These are phyloP conservation scores for Penicillium sp. DNA, from an alignment of 2,329 filamentous ascomycete species.

Conservation along the genomic window DNA sequence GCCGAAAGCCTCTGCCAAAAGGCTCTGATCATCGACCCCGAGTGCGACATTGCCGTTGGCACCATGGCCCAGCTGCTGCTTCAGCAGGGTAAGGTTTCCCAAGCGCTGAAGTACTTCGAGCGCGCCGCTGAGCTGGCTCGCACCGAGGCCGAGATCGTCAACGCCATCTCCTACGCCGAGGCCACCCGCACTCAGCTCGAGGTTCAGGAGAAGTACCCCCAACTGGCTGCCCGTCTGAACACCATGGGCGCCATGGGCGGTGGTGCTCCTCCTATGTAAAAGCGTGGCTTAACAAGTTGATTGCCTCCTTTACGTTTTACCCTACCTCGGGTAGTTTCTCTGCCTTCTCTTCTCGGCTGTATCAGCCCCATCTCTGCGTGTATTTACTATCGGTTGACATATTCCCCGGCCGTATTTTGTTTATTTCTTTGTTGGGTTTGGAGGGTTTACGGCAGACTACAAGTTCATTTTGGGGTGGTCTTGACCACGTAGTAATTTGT, in stretches of 20 bases:
- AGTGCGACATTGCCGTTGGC: conserved; percentile 97
- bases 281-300: conserved; percentile 5
- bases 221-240: conserved; percentile 72
- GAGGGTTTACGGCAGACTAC: background rate
- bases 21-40: conserved; percentile 94
- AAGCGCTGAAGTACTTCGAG: conserved; percentile 96
- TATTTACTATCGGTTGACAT: conserved; percentile 33
- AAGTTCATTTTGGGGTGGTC: conserved; percentile 12
- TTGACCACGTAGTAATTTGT: conserved; percentile 27
- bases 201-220: conserved; percentile 83
- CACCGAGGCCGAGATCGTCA: conserved; percentile 94
- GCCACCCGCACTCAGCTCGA: conserved; percentile 94
- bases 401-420: conserved; percentile 20
- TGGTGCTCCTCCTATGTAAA: conserved; percentile 39
- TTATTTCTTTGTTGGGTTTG: conserved; percentile 15
- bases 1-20: conserved; percentile 97
- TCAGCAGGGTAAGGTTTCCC: conserved; percentile 95
- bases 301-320: conserved; percentile 14
- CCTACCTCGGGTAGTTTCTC: conserved; percentile 19
- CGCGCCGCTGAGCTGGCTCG: conserved; percentile 90
- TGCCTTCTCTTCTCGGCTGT: conserved; percentile 14
- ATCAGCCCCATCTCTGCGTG: conserved; percentile 25
- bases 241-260: conserved; percentile 53
- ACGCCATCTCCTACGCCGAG: conserved; percentile 94
- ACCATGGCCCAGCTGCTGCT: conserved; percentile 98